Base-by-base conservation (phyloP, 768 basidiomycete species). In the Suillus clintonianus region DNA sequence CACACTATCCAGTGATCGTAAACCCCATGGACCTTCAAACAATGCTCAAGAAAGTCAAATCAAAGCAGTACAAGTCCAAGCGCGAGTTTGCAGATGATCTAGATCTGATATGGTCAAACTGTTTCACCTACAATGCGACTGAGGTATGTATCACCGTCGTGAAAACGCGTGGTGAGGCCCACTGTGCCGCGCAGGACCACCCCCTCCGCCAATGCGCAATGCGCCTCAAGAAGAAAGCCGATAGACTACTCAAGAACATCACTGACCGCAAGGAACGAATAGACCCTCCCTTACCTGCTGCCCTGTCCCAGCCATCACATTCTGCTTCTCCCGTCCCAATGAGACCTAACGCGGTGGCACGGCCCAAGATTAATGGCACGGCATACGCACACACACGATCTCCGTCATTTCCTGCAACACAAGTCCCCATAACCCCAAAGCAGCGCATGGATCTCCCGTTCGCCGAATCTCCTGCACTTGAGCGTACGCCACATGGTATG, bases 71-170 rank as follows among this genome's bases (percentile, higher is more conserved):
- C 85, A 95, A 96, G 78, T 93, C 89, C 36, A 99, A 99, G 79
- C 83, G 87, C 67, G 92, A 96, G 70, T 99, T 99, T 77, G 90
- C 90, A 66, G 90, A 92, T 64, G 97, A 99, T 78, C 81, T 99
- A 48, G 93, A 97, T 68, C 86, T 98, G 65, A 98, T 99, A 68
- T 99, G 97, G 97, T 87, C 88, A 53, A 99, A 99, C 68, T 98
- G 97, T 76, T 85, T 90, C 66, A 88, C 85, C 6, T 99, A 99
- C 76, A 99, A 99, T 75, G 89, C 92, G 19, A 85, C 89, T 13
- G 91, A 95, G 81, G 96, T 94, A 68, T 64, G 90, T 83, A n/a
- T 51, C 62, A 30, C n/a, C 32, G 15, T 27, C 48, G 9, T 30
- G 53, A 22, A 53, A 62, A 27, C 65, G 27, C 27, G 11, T 11